A percentile compares a stretch with the other conserved stretches of the same genome.
These are phyloP conservation scores for Pleurotus salmoneostramineus DNA, from an alignment of 768 basidiomycete species.

Conservation along the genomic window DNA sequence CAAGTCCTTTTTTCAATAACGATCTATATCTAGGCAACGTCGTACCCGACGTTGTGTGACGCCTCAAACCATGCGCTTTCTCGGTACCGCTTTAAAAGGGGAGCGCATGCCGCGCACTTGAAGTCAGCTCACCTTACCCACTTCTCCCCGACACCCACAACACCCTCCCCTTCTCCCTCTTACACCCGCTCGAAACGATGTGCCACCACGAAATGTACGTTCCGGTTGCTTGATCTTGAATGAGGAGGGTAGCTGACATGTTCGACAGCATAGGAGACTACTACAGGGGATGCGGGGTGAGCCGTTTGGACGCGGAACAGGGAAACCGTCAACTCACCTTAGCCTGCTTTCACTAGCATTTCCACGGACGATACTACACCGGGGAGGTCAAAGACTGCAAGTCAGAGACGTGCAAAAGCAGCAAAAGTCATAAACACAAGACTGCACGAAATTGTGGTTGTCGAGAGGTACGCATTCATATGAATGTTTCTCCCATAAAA, in stretches of 20 bases:
- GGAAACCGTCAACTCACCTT: constrained; percentile 6
- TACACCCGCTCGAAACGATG: not conserved
- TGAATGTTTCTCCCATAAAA: not conserved
- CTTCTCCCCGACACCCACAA: too few relatives aligned
- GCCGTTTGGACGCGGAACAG: constrained; percentile 11
- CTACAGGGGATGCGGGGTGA: constrained; percentile 47
- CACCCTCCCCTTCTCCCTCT: too few relatives aligned
- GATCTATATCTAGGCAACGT: too few relatives aligned
- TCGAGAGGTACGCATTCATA: constrained; percentile 27
- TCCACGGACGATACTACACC: constrained; percentile 45
- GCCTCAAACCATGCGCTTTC: too few relatives aligned
- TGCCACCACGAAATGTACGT: not conserved
- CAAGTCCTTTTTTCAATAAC: too few relatives aligned
- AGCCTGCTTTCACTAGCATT: constrained; percentile 28
- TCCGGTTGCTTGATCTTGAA: not conserved
- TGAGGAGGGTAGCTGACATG: not conserved
- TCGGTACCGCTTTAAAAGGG: too few relatives aligned
- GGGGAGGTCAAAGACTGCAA: constrained; percentile 38
- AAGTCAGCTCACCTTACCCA: too few relatives aligned
- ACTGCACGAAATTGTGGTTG: constrained; percentile 37
- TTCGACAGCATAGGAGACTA: constrained; percentile 38
- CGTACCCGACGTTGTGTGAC: too few relatives aligned
- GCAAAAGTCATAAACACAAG: constrained; percentile 39
- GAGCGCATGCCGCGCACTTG: too few relatives aligned
- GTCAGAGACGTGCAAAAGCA: constrained; percentile 34